Evolutionary conservation across 768 basidiomycete genomes (phyloP).

Genomic region (Rhodotorula graminis): DNA sequence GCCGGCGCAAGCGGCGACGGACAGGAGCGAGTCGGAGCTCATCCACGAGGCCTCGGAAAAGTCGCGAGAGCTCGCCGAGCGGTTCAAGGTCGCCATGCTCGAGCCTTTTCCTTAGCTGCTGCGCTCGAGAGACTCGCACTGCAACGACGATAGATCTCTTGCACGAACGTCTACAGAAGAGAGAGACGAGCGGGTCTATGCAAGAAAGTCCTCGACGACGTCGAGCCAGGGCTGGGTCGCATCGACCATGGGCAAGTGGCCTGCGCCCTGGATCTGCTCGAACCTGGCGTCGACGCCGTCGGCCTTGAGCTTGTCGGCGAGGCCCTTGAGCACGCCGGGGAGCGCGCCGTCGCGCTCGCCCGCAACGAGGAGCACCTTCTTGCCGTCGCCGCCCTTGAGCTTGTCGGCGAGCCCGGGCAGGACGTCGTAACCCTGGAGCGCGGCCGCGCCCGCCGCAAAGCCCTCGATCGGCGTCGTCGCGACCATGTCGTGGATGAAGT

Average conservation of each 20-base stretch:
- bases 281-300: slow-evolving; percentile 41
- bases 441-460: slow-evolving; percentile 43
- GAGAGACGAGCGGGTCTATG: not conserved
- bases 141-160: no score
- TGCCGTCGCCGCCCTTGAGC: slow-evolving; percentile 27
- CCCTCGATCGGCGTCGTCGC: slow-evolving; percentile 43
- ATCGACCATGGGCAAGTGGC: slow-evolving; percentile 47
- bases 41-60: slow-evolving; percentile 1
- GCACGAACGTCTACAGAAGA: not conserved
- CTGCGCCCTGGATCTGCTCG: slow-evolving; percentile 39
- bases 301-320: slow-evolving; percentile 39
- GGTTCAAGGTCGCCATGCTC: slow-evolving; percentile 24
- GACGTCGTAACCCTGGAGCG: slow-evolving; percentile 46
- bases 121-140: no score
- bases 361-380: slow-evolving; percentile 44
- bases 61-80: slow-evolving; percentile 14
- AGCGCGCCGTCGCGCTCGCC: slow-evolving; percentile 46
- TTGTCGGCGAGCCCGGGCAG: slow-evolving; percentile 39
- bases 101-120: not conserved
- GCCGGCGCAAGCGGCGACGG: not conserved
- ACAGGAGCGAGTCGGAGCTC: not conserved
- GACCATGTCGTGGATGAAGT: slow-evolving; percentile 41
- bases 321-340: slow-evolving; percentile 41
- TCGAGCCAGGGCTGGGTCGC: slow-evolving; percentile 34
- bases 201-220: slow-evolving; percentile 32